Percentiles rank a stretch among this genome's conserved stretches.
Conservation (phyloP, 257 asterid species). For the Marsdenia floribunda region DNA sequence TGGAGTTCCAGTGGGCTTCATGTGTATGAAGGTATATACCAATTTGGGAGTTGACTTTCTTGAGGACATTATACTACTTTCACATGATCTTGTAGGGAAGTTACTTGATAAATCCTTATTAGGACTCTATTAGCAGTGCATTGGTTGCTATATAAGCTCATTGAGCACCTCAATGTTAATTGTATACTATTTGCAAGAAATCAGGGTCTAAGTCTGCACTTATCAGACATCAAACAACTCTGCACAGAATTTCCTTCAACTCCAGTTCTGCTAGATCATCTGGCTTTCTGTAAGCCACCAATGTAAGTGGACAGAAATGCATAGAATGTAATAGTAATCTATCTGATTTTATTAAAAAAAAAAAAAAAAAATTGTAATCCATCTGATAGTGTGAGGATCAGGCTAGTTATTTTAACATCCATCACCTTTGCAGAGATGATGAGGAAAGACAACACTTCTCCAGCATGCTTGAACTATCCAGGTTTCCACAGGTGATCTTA, state of each 20-base stretch:
- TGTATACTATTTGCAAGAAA: background rate
- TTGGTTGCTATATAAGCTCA: slow-evolving; percentile 2
- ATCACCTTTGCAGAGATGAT: slow-evolving; percentile 36
- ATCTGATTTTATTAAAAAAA: no score
- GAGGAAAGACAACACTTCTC: slow-evolving; percentile 46
- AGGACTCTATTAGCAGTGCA: background rate
- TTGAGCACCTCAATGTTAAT: background rate
- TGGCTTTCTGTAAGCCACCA: slow-evolving; percentile 84
- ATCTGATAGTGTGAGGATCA: background rate
- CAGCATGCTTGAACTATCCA: slow-evolving; percentile 55
- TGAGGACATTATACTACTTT: background rate
- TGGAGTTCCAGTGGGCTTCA: slow-evolving; percentile 80
- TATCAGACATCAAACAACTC: slow-evolving; percentile 65
- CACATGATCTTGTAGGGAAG: background rate
- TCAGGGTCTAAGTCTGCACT: slow-evolving; percentile 73
- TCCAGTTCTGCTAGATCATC: slow-evolving; percentile 65
- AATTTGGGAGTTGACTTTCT: background rate
- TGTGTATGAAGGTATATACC: slow-evolving; percentile 71
- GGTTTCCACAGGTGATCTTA: slow-evolving; percentile 51
- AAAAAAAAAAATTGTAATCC: no score
- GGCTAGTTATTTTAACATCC: slow-evolving; percentile 10
- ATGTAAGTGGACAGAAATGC: slow-evolving; percentile 39
- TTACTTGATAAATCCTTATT: background rate
- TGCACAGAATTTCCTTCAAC: slow-evolving; percentile 77
- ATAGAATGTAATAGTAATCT: background rate